Evolutionary conservation across 164 flowering plant genomes (phyloP).

Genomic region (Stephania japonica): DNA sequence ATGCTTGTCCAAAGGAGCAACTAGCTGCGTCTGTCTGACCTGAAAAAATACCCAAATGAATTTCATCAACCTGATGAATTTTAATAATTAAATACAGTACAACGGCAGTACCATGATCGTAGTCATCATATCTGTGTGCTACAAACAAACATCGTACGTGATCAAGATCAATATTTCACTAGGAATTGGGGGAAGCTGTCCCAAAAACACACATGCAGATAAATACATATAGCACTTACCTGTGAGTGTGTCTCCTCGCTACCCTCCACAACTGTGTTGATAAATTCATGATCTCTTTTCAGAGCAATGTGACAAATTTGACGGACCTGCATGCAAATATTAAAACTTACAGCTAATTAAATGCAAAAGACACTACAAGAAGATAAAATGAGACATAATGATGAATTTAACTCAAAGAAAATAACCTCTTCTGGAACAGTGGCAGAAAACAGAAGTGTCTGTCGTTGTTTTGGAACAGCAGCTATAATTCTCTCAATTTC

Average conservation of each 20-base stretch:
- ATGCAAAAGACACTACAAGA: conserved; percentile 7
- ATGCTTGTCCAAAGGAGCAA: conserved; percentile 78
- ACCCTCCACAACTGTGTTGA: conserved; percentile 88
- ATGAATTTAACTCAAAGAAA: conserved; percentile 5
- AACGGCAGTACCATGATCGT: neutral
- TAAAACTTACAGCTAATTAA: conserved; percentile 6
- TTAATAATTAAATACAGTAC: neutral
- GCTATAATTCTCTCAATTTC: conserved; percentile 85
- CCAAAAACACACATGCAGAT: no score
- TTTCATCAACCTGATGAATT: neutral
- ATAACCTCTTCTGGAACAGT: conserved; percentile 86
- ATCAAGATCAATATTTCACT: no score
- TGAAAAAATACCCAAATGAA: conserved; percentile 29
- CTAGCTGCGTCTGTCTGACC: conserved; percentile 80
- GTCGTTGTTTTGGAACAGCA: conserved; percentile 92
- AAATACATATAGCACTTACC: conserved; percentile 26
- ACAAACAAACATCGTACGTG: neutral
- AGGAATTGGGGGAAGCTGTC: no score
- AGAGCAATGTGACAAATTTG: conserved; percentile 89
- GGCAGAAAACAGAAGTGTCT: conserved; percentile 95
- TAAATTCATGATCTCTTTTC: conserved; percentile 84
- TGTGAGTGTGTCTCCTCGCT: conserved; percentile 90
- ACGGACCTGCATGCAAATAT: conserved; percentile 60
- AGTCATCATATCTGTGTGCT: no score
- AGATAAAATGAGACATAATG: neutral